Evolutionary conservation across 1,139 yeast species (phyloP).

Genomic region (Magnusiomyces clavatus): DNA sequence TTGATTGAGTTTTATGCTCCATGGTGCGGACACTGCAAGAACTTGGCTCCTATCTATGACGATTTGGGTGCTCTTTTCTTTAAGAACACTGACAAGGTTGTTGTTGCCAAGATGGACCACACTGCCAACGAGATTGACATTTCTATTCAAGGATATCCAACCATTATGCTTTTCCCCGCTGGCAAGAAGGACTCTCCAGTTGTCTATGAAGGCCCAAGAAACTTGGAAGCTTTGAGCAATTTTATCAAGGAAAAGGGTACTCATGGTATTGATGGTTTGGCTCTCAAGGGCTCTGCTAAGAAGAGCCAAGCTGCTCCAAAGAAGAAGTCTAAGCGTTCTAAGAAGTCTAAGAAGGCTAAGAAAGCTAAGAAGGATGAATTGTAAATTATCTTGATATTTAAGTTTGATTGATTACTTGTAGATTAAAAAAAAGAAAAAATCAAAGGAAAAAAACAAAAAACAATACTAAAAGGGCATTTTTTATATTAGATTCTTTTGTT

Average conservation of each 20-base stretch:
- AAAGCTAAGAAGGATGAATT: constrained; percentile 15
- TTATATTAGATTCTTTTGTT: too few relatives aligned
- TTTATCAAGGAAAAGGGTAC: constrained; percentile 65
- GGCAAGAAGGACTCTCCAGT: constrained; percentile 73
- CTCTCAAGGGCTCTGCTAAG: constrained; percentile 29
- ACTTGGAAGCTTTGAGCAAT: constrained; percentile 58
- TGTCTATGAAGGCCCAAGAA: constrained; percentile 63
- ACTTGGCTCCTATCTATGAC: constrained; percentile 85
- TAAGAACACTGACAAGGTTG: constrained; percentile 44
- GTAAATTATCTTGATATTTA: constrained; percentile 5
- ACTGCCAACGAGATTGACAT: constrained; percentile 80
- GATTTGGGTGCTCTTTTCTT: constrained; percentile 68
- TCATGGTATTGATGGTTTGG: constrained; percentile 46
- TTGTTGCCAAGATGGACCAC: constrained; percentile 84
- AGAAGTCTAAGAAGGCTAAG: constrained; percentile 15
- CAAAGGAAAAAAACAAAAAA: too few relatives aligned
- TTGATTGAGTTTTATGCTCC: constrained; percentile 94
- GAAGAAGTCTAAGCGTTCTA: constrained; percentile 13
- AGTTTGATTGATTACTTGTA: too few relatives aligned
- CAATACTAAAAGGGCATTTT: too few relatives aligned
- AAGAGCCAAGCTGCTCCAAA: constrained; percentile 22
- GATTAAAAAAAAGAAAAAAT: too few relatives aligned
- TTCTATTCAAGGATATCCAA: constrained; percentile 81
- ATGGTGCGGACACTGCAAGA: constrained; percentile 99
- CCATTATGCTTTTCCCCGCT: constrained; percentile 87